phyloP scores from a whole-genome alignment of 495 filamentous ascomycete species.

The Margaritispora aquatica region DNA sequence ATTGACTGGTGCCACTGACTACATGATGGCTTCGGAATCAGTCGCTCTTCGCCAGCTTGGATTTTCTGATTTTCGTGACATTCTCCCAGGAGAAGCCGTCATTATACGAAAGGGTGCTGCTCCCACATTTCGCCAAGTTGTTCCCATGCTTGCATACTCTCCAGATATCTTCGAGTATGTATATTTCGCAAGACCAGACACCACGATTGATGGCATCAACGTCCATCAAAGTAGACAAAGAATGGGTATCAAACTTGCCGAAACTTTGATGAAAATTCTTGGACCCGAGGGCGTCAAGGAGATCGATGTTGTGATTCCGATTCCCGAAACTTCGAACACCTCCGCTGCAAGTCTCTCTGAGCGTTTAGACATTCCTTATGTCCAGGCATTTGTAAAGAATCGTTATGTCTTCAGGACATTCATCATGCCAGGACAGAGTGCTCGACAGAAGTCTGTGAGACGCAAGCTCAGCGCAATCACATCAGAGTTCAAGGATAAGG shows the following conservation, averaged over 20 bases:
- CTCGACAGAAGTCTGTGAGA: constrained; percentile 72
- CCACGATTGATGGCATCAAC: constrained; percentile 87
- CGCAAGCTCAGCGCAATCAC: constrained; percentile 80
- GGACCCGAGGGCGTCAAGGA: constrained; percentile 69
- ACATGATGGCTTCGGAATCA: constrained; percentile 97
- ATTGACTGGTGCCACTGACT: constrained; percentile 68
- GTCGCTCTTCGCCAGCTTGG: constrained; percentile 85
- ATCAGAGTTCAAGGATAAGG: constrained; percentile 77
- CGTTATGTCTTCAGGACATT: constrained; percentile 95
- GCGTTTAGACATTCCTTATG: constrained; percentile 71
- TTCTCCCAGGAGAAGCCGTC: constrained; percentile 87
- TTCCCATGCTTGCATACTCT: constrained; percentile 62
- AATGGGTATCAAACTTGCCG: constrained; percentile 86
- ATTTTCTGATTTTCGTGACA: constrained; percentile 75
- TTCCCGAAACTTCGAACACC: constrained; percentile 82
- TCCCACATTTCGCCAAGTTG: constrained; percentile 74
- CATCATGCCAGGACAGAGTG: constrained; percentile 87
- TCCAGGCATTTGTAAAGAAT: constrained; percentile 88
- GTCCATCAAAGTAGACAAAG: constrained; percentile 84
- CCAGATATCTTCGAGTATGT: constrained; percentile 94
- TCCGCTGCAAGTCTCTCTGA: constrained; percentile 77
- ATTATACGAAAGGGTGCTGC: constrained; percentile 80
- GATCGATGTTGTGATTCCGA: constrained; percentile 88
- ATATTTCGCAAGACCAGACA: constrained; percentile 84
- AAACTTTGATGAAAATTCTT: constrained; percentile 67